These are phyloP conservation scores for Aegilops bicornis DNA, from an alignment of 176 grass and related monocot genomes.

Conservation along the genomic window DNA sequence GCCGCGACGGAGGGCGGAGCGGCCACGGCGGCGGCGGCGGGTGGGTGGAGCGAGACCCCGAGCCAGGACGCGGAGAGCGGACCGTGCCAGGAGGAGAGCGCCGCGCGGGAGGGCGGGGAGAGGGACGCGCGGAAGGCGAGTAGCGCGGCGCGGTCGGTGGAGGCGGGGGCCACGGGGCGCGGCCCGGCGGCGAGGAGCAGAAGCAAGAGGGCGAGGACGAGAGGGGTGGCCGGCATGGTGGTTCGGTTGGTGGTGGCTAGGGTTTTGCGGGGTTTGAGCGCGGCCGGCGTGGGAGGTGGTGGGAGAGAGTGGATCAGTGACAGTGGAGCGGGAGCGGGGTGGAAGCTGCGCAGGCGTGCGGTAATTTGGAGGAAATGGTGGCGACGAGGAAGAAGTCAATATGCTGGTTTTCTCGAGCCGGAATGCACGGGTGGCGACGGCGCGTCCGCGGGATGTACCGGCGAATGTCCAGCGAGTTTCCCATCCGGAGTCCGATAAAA, in stretches of 20 bases:
- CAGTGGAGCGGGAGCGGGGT: background rate
- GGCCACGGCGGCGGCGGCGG: background rate
- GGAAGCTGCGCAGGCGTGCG: background rate
- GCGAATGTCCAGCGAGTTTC: background rate
- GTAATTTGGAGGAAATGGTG: background rate
- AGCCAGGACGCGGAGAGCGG: constrained; percentile 50
- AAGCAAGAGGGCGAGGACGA: background rate
- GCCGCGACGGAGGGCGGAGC: constrained; percentile 27
- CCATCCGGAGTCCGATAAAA: too few relatives aligned
- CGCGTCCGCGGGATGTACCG: background rate
- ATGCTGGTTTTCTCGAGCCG: background rate
- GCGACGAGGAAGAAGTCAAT: constrained; percentile 1
- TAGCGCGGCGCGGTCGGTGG: constrained; percentile 44
- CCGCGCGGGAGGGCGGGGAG: constrained; percentile 20
- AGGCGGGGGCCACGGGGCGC: background rate
- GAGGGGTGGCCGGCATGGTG: constrained; percentile 36
- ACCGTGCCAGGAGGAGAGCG: constrained; percentile 47
- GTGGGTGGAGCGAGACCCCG: constrained; percentile 49
- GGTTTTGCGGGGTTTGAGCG: constrained; percentile 65
- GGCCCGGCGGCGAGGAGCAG: constrained; percentile 19
- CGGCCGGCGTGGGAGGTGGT: constrained; percentile 42
- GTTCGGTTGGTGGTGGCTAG: constrained; percentile 30
- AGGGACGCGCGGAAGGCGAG: constrained; percentile 44
- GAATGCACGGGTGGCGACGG: background rate
- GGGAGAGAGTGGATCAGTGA: constrained; percentile 15